These are phyloP conservation scores for Begonia peltatifolia DNA, from an alignment of 306 rosid genomes.

Conservation along the genomic window DNA sequence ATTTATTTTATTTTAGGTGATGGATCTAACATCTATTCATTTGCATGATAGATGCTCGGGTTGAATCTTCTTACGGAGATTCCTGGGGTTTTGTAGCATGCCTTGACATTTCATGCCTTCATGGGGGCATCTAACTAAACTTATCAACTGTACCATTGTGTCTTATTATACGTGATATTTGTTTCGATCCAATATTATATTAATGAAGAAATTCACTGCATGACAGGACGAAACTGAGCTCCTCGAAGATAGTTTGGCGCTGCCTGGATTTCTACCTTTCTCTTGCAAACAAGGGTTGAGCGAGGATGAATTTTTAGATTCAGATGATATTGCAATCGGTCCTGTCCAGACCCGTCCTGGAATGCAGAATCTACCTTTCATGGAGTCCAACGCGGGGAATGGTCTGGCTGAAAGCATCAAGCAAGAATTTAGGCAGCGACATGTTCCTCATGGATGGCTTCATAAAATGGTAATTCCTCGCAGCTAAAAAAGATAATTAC, in stretches of 20 bases:
- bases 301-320: constrained; percentile 74
- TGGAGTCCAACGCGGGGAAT: constrained; percentile 33
- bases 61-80: no score
- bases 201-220: no score
- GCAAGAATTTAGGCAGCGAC: constrained; percentile 64
- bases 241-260: constrained; percentile 44
- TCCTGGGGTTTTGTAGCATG: no score
- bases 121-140: no score
- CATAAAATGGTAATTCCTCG: constrained; percentile 53
- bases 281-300: constrained; percentile 32
- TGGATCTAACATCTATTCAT: no score
- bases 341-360: constrained; percentile 34
- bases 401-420: constrained; percentile 31
- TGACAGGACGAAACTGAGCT: constrained; percentile 38
- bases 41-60: no score
- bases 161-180: no score
- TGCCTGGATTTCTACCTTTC: constrained; percentile 31
- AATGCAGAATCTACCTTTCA: constrained; percentile 26
- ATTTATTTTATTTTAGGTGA: no score
- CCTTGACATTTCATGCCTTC: no score
- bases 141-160: no score
- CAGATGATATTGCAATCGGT: constrained; percentile 51
- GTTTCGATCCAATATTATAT: no score
- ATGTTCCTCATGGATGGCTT: constrained; percentile 80
- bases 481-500: no score